Evolutionary conservation across 805 yeast species (phyloP), one percentile per base, ranked within the genome.

Genomic region (Candida ulmi): DNA sequence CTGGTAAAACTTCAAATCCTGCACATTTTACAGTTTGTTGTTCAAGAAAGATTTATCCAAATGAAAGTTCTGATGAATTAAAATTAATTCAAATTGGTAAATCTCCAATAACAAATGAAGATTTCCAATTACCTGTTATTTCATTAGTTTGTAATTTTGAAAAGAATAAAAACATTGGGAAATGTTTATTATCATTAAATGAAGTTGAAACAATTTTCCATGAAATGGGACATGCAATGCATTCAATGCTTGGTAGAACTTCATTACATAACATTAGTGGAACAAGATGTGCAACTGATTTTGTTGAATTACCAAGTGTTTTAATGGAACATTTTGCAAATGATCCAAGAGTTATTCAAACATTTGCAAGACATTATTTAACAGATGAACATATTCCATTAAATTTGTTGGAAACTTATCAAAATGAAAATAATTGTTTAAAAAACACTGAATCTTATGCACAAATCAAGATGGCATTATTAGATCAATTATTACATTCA

Each of bases 181-280:
- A 76, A 17, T 80, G 90, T 24, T 64, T 85, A 16, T 62, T 91
- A 30, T 69, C 81, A 11, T 68, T 86, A 41, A 75, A 72, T 41
- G 98, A 93, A 53, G 88, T 91, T 17, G 96, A 91, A 52, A 93
- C 99, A 0, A 65, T 93, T 16, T 93, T 93, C 66, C 99, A 93
- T 62, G 99, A 93, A 62, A 88, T 93, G 96, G 99, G 99, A 1
- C 99, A 93, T 61, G 98, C 98, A 1, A 84, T 93, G 77, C 99
- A 93, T 60, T 87, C 97, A 3, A 91, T 93, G 96, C 65, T 93
- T 17, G 99, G 98, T 0, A 73, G 91, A 45, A 93, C 99, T 0
- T 71, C 81, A 32, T 64, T 91, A 38, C 99, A 93, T 58, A 93
- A 88, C 58, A 83, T 91, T 8, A 81, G 95, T 26, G 99, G 99